Evolutionary conservation across 257 asterid genomes (phyloP), one percentile per base, ranked within the genome.

Genomic region (Fraxinus anomala): DNA sequence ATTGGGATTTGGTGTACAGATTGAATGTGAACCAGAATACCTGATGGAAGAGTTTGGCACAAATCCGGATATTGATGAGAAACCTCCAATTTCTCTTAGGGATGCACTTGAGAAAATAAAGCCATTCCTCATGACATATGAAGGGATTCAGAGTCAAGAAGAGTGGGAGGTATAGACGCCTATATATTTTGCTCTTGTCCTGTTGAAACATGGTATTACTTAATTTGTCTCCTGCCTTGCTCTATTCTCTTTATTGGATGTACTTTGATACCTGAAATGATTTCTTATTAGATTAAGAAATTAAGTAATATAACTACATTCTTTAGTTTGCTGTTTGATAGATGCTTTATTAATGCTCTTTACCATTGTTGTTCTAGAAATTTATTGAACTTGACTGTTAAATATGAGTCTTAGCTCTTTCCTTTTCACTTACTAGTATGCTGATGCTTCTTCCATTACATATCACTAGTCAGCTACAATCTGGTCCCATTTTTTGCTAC

Each of bases 11-110:
- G 66, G 17, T 33, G 34, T 82, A 77, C 90, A 94, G 99, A 82
- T 93, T 79, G 99, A 96, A 79, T 92, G 97, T 68, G 98, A 93
- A 47, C 97, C 94, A 0, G 99, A 96, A 90, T 96, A 77, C 79
- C 11, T 89, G 80, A 89, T 93, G 96, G 98, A 84, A 78, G 94
- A 92, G 56, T 93, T 93, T 82, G 92, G 87, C 77, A 84, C 86
- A 24, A 93, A 92, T 79, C 99, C 99, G 0, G 98, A 93, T 85
- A 92, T 95, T 69, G 97, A 95, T 75, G 98, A 93, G 84, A 89
- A 88, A 69, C 94, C 97, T 79, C 96, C 92, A 9, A 89, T 90
- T 73, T 68, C 97, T 72, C 94, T 95, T 9, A 86, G 87, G 5
- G 98, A 90, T 61, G 96, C 97, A 37, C 90, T 95, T 28, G 97